A percentile compares a stretch with the other conserved stretches of the same genome.
phyloP scores from a whole-genome alignment of 2,329 filamentous ascomycete species.

The Colletotrichum costaricense region DNA sequence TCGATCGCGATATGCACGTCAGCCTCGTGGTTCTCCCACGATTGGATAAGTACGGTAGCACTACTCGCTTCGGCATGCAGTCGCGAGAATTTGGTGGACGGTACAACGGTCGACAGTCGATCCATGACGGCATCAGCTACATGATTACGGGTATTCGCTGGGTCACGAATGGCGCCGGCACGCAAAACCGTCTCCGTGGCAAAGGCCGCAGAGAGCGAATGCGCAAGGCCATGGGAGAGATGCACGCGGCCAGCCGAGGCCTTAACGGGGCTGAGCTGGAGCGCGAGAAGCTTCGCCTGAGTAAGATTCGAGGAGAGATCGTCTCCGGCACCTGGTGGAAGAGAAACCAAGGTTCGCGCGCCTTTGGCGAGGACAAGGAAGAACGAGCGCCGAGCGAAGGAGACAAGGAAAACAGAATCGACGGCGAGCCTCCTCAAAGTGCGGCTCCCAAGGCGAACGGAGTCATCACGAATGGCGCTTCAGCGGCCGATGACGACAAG shows the following conservation, averaged over 20 bases:
- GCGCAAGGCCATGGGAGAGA: slow-evolving; percentile 64
- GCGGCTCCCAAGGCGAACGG: slow-evolving; percentile 1
- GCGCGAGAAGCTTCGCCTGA: slow-evolving; percentile 33
- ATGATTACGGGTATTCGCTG: slow-evolving; percentile 85
- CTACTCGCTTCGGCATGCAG: slow-evolving; percentile 82
- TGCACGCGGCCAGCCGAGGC: slow-evolving; percentile 49
- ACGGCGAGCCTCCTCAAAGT: slow-evolving; percentile 17
- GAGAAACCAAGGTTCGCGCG: slow-evolving; percentile 41
- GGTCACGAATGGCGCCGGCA: slow-evolving; percentile 80
- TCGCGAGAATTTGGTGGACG: slow-evolving; percentile 81
- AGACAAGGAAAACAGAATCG: slow-evolving; percentile 60
- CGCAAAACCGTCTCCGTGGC: slow-evolving; percentile 65
- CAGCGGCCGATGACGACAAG: slow-evolving; percentile 12
- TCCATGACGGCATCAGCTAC: slow-evolving; percentile 90
- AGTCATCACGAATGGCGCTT: neutral
- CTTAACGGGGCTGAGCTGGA: slow-evolving; percentile 32
- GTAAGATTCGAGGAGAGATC: slow-evolving; percentile 44
- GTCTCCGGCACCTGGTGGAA: slow-evolving; percentile 47
- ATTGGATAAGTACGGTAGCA: slow-evolving; percentile 80
- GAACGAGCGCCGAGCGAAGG: slow-evolving; percentile 47
- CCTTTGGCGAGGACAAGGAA: slow-evolving; percentile 40
- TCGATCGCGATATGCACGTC: slow-evolving; percentile 85
- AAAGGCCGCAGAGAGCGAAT: slow-evolving; percentile 68
- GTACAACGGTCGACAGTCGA: slow-evolving; percentile 51
- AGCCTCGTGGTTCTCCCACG: slow-evolving; percentile 85